Evolutionary conservation across 129 eudicot genomes (phyloP).

Genomic region (Smallanthus sonchifolius): DNA sequence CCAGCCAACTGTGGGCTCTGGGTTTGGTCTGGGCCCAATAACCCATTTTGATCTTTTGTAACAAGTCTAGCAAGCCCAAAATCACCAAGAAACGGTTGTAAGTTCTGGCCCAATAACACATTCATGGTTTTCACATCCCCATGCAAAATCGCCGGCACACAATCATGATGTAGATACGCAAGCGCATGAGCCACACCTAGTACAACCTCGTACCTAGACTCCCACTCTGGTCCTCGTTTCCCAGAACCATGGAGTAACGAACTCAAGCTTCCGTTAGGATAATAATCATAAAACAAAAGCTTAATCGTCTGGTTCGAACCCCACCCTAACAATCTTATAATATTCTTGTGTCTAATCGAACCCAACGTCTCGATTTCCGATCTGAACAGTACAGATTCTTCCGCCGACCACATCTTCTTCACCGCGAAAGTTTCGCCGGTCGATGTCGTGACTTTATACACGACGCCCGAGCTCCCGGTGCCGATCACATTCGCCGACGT

Average conservation of each 20-base stretch:
- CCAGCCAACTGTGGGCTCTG: conserved; percentile 87
- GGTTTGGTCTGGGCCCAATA: conserved; percentile 28
- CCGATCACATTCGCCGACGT: conserved; percentile 87
- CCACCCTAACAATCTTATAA: conserved; percentile 87
- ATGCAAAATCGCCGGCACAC: conserved; percentile 83
- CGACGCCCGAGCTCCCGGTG: conserved; percentile 97
- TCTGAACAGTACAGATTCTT: conserved; percentile 75
- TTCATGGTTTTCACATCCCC: conserved; percentile 98
- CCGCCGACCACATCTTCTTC: conserved; percentile 95
- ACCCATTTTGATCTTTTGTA: conserved; percentile 20
- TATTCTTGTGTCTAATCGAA: conserved; percentile 88
- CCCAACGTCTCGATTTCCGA: conserved; percentile 85
- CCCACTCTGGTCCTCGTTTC: conserved; percentile 90
- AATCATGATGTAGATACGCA: conserved; percentile 89
- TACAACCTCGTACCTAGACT: conserved; percentile 57
- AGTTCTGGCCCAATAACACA: conserved; percentile 61
- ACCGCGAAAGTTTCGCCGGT: conserved; percentile 80
- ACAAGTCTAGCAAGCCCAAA: conserved; percentile 89
- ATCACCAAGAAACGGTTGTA: conserved; percentile 89
- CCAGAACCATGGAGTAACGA: conserved; percentile 88
- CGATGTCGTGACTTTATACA: conserved; percentile 61
- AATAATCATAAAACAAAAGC: conserved; percentile 81
- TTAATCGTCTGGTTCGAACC: conserved; percentile 75
- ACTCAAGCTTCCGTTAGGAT: conserved; percentile 91
- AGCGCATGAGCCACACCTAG: conserved; percentile 93